Evolutionary conservation across 306 rosid genomes (phyloP).

Genomic region (Inga laurina): DNA sequence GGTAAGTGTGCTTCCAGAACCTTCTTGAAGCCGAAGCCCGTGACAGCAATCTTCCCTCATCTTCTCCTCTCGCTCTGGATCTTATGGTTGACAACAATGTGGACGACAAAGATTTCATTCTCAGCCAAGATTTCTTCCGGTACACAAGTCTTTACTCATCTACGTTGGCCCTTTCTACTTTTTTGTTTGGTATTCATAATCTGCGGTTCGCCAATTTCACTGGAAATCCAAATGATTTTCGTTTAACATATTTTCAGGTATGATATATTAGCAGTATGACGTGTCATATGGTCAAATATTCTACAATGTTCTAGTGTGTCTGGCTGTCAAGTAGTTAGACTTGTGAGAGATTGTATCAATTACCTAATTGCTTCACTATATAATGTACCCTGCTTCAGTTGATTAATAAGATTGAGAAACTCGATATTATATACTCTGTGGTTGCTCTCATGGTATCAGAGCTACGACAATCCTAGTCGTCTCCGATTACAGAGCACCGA

Average conservation of each 20-base stretch:
- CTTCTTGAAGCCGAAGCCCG: constrained; percentile 46
- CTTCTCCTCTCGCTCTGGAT: constrained; percentile 36
- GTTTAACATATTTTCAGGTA: not conserved
- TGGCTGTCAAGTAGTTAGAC: no score
- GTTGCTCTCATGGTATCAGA: no score
- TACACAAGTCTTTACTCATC: constrained; percentile 1
- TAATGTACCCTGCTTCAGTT: no score
- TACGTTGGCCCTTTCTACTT: not conserved
- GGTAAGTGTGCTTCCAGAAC: constrained; percentile 46
- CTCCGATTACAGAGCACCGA: no score
- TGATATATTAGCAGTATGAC: no score
- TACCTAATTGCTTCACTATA: no score
- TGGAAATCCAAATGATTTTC: not conserved
- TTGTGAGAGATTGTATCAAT: no score
- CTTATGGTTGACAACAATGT: constrained; percentile 25
- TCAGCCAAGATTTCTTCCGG: constrained; percentile 98
- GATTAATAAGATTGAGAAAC: no score
- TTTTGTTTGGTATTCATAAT: not conserved
- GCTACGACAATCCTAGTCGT: no score
- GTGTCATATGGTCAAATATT: no score
- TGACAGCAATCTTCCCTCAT: constrained; percentile 25
- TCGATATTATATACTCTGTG: no score
- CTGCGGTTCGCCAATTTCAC: not conserved
- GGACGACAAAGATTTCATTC: constrained; percentile 68
- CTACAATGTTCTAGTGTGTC: no score